Conservation (phyloP, 345 rosid species). For the Anacardium occidentale region DNA sequence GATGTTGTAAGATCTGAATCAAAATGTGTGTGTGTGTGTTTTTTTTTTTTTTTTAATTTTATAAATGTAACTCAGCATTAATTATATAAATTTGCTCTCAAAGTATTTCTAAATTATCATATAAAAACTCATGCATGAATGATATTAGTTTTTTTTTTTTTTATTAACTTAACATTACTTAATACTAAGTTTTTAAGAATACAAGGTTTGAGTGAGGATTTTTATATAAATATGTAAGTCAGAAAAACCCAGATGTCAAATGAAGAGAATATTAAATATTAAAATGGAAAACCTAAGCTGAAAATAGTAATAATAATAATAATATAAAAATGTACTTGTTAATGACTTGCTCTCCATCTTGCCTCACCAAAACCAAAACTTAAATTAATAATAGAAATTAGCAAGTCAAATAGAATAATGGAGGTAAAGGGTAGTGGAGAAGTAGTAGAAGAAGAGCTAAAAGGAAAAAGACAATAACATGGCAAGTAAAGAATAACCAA, state of each 20-base stretch:
- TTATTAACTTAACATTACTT: too few species aligned
- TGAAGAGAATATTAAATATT: not conserved
- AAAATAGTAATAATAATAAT: not conserved
- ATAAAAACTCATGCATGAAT: too few species aligned
- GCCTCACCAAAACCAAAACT: not conserved
- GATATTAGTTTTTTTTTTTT: too few species aligned
- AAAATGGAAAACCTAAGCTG: not conserved
- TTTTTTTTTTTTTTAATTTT: too few species aligned
- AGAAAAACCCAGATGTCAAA: not conserved
- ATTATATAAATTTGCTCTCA: too few species aligned
- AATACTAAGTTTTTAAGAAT: not conserved
- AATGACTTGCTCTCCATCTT: not conserved
- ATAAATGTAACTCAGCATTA: too few species aligned
- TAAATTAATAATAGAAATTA: too few species aligned
- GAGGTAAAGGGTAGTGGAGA: not conserved
- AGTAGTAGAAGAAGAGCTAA: slow-evolving; percentile 8
- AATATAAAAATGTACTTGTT: not conserved
- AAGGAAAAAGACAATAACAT: not conserved
- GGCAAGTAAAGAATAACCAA: slow-evolving; percentile 3
- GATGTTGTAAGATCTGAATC: too few species aligned
- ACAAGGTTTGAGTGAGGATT: not conserved
- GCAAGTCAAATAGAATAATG: too few species aligned
- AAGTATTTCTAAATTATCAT: too few species aligned
- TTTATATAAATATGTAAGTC: not conserved
- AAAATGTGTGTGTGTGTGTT: too few species aligned